phyloP scores from a whole-genome alignment of 108 stramenopile genomes.

The Aureococcus anophagefferens region DNA sequence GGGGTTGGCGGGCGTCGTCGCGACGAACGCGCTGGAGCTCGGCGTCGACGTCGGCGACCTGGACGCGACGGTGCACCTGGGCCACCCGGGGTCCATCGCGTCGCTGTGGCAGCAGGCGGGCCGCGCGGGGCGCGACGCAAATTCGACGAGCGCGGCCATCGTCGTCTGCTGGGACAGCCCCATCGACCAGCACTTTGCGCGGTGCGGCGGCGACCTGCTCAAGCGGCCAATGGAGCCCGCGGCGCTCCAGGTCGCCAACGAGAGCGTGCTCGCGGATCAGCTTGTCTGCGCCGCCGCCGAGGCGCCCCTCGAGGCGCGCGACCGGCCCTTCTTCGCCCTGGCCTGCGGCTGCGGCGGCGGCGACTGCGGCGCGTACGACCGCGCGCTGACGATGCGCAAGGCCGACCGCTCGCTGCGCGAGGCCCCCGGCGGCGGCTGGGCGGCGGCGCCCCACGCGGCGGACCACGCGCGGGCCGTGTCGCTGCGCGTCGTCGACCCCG shows the following conservation, averaged over 20 bases:
- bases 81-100: slow-evolving; percentile 59
- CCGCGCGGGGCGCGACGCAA: slow-evolving; percentile 75
- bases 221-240: background rate
- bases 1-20: slow-evolving; percentile 74
- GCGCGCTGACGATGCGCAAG: too few species aligned
- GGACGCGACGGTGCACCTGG: slow-evolving; percentile 81
- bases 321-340: too few species aligned
- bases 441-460: too few species aligned
- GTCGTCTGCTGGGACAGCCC: slow-evolving; percentile 76
- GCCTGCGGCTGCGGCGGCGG: too few species aligned
- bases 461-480: too few species aligned
- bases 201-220: background rate
- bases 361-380: too few species aligned
- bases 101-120: slow-evolving; percentile 84
- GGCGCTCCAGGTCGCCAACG: background rate
- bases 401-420: too few species aligned
- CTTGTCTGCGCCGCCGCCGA: slow-evolving; percentile 35
- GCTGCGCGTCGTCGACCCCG: too few species aligned
- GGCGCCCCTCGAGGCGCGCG: slow-evolving; percentile 11
- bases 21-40: slow-evolving; percentile 82
- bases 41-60: slow-evolving; percentile 92
- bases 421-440: too few species aligned
- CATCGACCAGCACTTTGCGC: slow-evolving; percentile 57
- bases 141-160: slow-evolving; percentile 59
- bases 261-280: slow-evolving; percentile 22